Base-by-base conservation (phyloP, 192 early-diverging fungal species). In the Podila epicladia region DNA sequence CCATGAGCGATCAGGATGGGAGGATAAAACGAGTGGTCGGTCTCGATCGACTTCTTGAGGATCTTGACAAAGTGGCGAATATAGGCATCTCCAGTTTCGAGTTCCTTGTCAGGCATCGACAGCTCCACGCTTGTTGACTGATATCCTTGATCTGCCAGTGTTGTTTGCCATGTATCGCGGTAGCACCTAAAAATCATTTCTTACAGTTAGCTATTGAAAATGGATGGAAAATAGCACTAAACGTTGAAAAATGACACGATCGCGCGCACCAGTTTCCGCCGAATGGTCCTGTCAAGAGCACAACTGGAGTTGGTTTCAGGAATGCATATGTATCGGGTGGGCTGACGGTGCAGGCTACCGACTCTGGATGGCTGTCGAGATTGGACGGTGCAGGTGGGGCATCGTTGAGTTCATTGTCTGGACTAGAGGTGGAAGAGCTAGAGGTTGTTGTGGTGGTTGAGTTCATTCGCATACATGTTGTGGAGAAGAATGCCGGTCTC, bases 1-100 rank as follows among this genome's bases (percentile, higher is more conserved):
- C 84, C 84, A 64, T 85, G 79, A 4, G 84, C 84, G 26, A 85
- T 85, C 49, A 85, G 22, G n/a, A 85, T 75, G 13, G 84, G 84
- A 22, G 78, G 84, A 28, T 70, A 85, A 32, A 77, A 85, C 6
- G 78, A 72, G 17, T 82, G 67, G 58, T 85, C 84, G 5, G 70
- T 74, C 35, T 84, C 76, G 48, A 80, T 75, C 2, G 73, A 75
- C 3, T 48, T 84, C 32, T 76, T 78, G 0, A 84, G 64, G 45
- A 72, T 62, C 72, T 76, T 73, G 62, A 69, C 60, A 51, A 84
- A 74, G 20, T 72, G 71, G 9, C 72, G 66, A 20, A 77, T 72
- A 38, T 69, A 71, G 2, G 57, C 67, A 29, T 72, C 77, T n/a
- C 71, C 72, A 9, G 75, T 57, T n/a, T 71, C 71, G 6, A 73